Conservation (phyloP, 2,329 filamentous ascomycete species). For the Fusarium chuoi region DNA sequence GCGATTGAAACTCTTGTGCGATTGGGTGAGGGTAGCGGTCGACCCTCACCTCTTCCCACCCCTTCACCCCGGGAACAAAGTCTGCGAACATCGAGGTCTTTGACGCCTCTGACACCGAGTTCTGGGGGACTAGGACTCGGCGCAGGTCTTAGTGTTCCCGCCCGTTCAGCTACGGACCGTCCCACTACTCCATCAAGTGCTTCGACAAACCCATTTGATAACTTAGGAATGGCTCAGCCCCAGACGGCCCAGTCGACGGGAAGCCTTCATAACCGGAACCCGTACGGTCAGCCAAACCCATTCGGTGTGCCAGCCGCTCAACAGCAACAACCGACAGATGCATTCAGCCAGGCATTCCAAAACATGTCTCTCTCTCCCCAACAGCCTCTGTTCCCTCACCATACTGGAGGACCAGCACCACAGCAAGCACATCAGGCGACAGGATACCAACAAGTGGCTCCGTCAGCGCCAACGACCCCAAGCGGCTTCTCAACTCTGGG, state of each 20-base stretch:
- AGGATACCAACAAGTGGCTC: slow-evolving; percentile 57
- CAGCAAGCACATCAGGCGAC: slow-evolving; percentile 54
- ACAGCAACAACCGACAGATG: slow-evolving; percentile 45
- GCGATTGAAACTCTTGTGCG: slow-evolving; percentile 86
- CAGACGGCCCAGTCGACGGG: slow-evolving; percentile 74
- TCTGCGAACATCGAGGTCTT: slow-evolving; percentile 60
- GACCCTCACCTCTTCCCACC: slow-evolving; percentile 48
- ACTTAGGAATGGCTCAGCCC: slow-evolving; percentile 62
- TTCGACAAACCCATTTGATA: slow-evolving; percentile 77
- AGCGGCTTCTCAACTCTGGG: slow-evolving; percentile 53
- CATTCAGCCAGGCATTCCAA: slow-evolving; percentile 77
- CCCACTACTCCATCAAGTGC: slow-evolving; percentile 55
- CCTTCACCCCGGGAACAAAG: slow-evolving; percentile 59
- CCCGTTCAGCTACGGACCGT: slow-evolving; percentile 45
- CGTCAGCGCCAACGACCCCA: slow-evolving; percentile 54
- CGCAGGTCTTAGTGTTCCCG: slow-evolving; percentile 48
- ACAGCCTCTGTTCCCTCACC: slow-evolving; percentile 78
- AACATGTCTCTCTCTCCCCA: slow-evolving; percentile 72
- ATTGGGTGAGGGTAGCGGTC: slow-evolving; percentile 75
- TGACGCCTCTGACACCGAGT: slow-evolving; percentile 62
- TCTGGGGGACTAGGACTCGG: slow-evolving; percentile 46
- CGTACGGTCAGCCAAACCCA: slow-evolving; percentile 71
- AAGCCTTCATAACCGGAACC: slow-evolving; percentile 67
- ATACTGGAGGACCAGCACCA: slow-evolving; percentile 71
- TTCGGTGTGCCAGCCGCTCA: slow-evolving; percentile 66